phyloP scores from a whole-genome alignment of 73 alveolate species.

The Paramecium tetraurelia region DNA sequence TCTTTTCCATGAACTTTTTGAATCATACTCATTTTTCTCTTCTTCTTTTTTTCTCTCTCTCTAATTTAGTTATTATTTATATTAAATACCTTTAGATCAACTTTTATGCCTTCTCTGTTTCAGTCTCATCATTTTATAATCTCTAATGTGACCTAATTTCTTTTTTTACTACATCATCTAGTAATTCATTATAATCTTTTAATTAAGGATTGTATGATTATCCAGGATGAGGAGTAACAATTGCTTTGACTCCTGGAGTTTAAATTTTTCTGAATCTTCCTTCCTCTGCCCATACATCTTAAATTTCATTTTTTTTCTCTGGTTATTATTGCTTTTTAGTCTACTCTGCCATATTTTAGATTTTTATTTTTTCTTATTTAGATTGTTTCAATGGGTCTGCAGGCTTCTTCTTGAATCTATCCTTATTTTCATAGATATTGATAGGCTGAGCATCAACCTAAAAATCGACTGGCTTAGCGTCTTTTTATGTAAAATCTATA shows the following conservation, averaged over 20 bases:
- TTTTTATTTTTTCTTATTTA: not conserved
- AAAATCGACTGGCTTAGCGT: not conserved
- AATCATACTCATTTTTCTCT: not conserved
- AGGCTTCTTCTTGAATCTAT: conserved; percentile 39
- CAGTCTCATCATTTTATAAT: not conserved
- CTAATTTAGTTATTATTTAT: not conserved
- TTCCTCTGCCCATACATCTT: not conserved
- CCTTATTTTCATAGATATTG: conserved; percentile 33
- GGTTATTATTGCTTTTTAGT: not conserved
- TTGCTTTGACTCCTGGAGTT: not conserved
- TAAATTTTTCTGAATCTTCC: not conserved
- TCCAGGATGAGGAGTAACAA: conserved; percentile 37
- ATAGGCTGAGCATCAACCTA: conserved; percentile 22
- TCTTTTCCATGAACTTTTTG: not conserved
- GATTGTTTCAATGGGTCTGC: not conserved
- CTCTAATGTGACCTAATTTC: not conserved
- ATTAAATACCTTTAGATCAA: not conserved
- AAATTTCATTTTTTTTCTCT: not conserved
- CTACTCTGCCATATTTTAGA: not conserved
- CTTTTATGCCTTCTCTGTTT: not conserved
- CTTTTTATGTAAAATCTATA: conserved; percentile 7
- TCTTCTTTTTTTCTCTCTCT: not conserved
- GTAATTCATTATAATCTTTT: not conserved
- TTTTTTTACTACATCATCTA: not conserved
- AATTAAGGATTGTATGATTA: conserved; percentile 31